These are phyloP conservation scores for Ophiorrhiza pumila DNA, from an alignment of 257 asterid genomes.

Conservation along the genomic window DNA sequence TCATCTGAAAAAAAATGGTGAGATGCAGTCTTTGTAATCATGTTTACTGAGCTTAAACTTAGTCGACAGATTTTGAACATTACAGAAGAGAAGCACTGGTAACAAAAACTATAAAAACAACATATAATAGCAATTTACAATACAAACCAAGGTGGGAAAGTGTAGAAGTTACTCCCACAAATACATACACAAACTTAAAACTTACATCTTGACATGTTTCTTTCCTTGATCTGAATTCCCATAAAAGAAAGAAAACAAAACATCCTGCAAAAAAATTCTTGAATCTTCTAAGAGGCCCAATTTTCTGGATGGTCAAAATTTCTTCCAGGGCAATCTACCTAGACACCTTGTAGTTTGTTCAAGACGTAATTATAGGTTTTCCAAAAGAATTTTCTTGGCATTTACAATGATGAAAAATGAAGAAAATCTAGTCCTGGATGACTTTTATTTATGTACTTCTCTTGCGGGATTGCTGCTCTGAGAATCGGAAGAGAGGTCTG, in stretches of 20 bases:
- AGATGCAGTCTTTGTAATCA: neutral
- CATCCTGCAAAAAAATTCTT: neutral
- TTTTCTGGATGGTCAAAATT: neutral
- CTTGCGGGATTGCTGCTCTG: constrained; percentile 6
- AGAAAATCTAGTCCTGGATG: neutral
- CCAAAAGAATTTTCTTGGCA: constrained; percentile 5
- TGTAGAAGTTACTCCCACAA: neutral
- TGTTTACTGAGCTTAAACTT: neutral
- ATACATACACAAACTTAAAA: neutral
- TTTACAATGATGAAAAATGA: neutral
- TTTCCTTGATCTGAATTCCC: neutral
- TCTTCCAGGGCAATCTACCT: neutral
- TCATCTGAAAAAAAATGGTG: too few species aligned
- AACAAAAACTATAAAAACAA: too few species aligned
- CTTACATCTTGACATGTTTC: neutral
- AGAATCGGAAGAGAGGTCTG: constrained; percentile 18
- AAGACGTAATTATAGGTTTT: neutral
- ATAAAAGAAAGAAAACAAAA: neutral
- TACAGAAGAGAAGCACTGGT: neutral
- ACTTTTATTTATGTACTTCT: constrained; percentile 3
- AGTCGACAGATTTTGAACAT: too few species aligned
- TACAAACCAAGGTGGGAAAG: neutral
- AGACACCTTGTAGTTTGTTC: neutral
- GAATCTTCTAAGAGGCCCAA: neutral
- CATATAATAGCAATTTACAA: too few species aligned